Conservation (phyloP, 2,329 filamentous ascomycete species). For the Leptographium flavum region DNA sequence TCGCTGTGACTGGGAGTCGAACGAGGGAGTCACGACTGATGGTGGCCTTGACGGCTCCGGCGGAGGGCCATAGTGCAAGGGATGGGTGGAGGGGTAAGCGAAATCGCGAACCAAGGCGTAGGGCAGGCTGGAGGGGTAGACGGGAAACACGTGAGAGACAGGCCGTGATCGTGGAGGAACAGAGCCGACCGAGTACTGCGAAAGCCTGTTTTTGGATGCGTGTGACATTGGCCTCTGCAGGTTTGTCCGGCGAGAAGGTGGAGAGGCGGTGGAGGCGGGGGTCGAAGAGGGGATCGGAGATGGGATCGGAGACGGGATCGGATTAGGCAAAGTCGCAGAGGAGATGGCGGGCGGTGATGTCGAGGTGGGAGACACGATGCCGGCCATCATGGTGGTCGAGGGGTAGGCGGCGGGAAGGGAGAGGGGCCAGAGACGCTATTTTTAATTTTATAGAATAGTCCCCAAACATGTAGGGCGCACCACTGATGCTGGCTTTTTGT, state of each 20-base stretch:
- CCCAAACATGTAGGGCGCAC: background rate
- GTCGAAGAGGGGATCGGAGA: slow-evolving; percentile 41
- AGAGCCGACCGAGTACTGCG: slow-evolving; percentile 66
- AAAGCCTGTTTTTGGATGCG: slow-evolving; percentile 67
- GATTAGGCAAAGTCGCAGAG: slow-evolving; percentile 22
- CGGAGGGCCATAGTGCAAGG: slow-evolving; percentile 87
- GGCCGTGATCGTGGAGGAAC: slow-evolving; percentile 59
- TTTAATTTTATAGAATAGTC: slow-evolving; percentile 2
- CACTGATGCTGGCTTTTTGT: background rate
- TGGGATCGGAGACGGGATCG: slow-evolving; percentile 39
- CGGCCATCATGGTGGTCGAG: slow-evolving; percentile 23
- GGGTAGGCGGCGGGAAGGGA: slow-evolving; percentile 3
- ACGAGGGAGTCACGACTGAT: slow-evolving; percentile 76
- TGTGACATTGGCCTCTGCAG: slow-evolving; percentile 57
- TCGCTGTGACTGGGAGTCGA: slow-evolving; percentile 46
- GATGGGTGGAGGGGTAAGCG: slow-evolving; percentile 71
- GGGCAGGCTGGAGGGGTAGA: slow-evolving; percentile 70
- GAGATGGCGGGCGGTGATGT: slow-evolving; percentile 36
- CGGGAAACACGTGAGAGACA: slow-evolving; percentile 65
- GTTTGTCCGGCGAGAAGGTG: slow-evolving; percentile 41
- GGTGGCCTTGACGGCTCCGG: slow-evolving; percentile 55
- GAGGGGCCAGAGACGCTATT: slow-evolving; percentile 9
- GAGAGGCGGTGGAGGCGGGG: slow-evolving; percentile 32
- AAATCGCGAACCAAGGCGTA: slow-evolving; percentile 95
- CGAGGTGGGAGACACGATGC: slow-evolving; percentile 44